phyloP scores from a whole-genome alignment of 129 eudicot genomes.

The Flaveria bidentis region DNA sequence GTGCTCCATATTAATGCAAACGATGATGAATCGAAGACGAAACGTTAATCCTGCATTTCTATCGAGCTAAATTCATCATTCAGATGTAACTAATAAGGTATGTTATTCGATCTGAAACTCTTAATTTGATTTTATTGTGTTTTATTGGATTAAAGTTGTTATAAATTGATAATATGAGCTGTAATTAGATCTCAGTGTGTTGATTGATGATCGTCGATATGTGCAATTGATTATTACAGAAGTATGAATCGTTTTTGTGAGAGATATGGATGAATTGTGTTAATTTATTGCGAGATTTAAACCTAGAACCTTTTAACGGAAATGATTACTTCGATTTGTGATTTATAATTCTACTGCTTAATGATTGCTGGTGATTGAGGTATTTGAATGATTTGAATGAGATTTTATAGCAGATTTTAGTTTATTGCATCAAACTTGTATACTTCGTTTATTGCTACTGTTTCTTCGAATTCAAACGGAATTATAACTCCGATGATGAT shows the following conservation, averaged over 20 bases:
- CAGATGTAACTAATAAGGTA: slow-evolving; percentile 18
- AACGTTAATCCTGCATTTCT: neutral
- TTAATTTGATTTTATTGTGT: neutral
- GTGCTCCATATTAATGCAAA: neutral
- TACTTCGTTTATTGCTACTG: too few species aligned
- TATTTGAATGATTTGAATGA: neutral
- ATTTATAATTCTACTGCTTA: neutral
- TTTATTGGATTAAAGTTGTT: neutral
- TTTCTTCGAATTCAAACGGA: too few species aligned
- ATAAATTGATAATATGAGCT: neutral
- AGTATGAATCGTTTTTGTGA: neutral
- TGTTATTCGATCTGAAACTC: neutral
- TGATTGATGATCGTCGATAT: neutral
- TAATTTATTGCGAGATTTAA: neutral
- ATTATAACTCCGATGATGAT: too few species aligned
- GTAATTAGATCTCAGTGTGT: neutral
- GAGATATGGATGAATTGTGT: neutral
- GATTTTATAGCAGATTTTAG: too few species aligned
- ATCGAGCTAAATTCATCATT: slow-evolving; percentile 1
- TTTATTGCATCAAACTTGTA: too few species aligned
- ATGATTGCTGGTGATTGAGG: neutral
- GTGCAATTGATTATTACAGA: neutral
- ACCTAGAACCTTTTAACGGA: neutral
- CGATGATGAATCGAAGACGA: neutral
- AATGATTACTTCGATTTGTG: neutral